Evolutionary conservation across 1,139 yeast genomes (phyloP).

Genomic region (Wickerhamomyces sp.): DNA sequence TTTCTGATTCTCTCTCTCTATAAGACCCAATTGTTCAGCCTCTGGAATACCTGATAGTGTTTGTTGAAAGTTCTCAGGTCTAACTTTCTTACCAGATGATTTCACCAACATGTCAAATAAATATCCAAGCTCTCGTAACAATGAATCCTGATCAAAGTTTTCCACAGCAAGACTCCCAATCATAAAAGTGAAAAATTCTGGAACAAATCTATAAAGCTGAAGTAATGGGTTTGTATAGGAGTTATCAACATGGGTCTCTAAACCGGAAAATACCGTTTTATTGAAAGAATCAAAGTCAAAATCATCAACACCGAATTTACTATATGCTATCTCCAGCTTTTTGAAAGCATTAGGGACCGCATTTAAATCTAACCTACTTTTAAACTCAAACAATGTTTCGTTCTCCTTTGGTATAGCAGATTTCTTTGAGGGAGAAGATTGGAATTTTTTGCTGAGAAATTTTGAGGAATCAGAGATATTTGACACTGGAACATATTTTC

Average conservation of each 20-base stretch:
- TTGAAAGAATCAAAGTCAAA: slow-evolving; percentile 88
- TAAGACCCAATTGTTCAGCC: slow-evolving; percentile 45
- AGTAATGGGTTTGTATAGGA: slow-evolving; percentile 76
- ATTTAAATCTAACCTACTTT: slow-evolving; percentile 24
- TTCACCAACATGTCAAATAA: slow-evolving; percentile 87
- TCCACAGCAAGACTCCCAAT: slow-evolving; percentile 53
- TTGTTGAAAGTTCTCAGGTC: slow-evolving; percentile 67
- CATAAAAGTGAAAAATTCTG: slow-evolving; percentile 64
- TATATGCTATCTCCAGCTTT: slow-evolving; percentile 72
- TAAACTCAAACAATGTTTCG: slow-evolving; percentile 23
- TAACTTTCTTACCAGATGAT: slow-evolving; percentile 65
- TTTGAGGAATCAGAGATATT: slow-evolving; percentile 33
- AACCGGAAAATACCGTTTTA: slow-evolving; percentile 70
- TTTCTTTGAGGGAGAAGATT: slow-evolving; percentile 14
- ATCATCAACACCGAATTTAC: slow-evolving; percentile 89
- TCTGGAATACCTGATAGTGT: slow-evolving; percentile 40
- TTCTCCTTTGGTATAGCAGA: slow-evolving; percentile 16
- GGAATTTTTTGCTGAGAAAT: slow-evolving; percentile 67
- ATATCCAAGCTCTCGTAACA: slow-evolving; percentile 81
- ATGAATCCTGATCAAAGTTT: slow-evolving; percentile 42
- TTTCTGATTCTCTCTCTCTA: slow-evolving; percentile 39
- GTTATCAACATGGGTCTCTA: slow-evolving; percentile 82
- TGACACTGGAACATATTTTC: slow-evolving; percentile 41
- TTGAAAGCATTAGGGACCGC: slow-evolving; percentile 69
- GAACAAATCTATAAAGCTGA: slow-evolving; percentile 77